phyloP scores from a whole-genome alignment of 352 stramenopile species.

The Sclerospora graminicola region DNA sequence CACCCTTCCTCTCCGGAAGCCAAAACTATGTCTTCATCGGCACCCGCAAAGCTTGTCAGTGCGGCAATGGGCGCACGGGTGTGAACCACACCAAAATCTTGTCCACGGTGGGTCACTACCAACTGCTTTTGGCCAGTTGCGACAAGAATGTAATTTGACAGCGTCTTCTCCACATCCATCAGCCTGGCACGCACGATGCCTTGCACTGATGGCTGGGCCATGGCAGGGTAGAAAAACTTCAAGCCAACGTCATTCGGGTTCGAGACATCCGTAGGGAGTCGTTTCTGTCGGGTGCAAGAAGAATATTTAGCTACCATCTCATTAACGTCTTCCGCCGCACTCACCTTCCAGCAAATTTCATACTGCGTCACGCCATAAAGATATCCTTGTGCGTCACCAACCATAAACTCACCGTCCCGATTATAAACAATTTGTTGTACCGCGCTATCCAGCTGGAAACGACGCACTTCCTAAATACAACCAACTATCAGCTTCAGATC shows the following conservation, averaged over 20 bases:
- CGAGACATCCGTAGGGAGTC: constrained; percentile 2
- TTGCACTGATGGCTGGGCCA: constrained; percentile 19
- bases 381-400: constrained; percentile 28
- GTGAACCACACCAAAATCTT: constrained; percentile 19
- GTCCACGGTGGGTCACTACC: constrained; percentile 30
- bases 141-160: constrained; percentile 40
- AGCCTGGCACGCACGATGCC: constrained; percentile 24
- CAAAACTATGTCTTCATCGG: constrained; percentile 27
- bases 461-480: constrained; percentile 28
- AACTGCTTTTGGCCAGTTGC: constrained; percentile 35
- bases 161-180: constrained; percentile 38
- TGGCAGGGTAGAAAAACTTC: constrained; percentile 24
- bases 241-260: constrained; percentile 1
- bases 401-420: constrained; percentile 28
- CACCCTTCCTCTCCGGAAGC: constrained; percentile 41
- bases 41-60: constrained; percentile 15
- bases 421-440: constrained; percentile 29
- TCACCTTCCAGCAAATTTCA: constrained; percentile 45
- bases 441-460: constrained; percentile 34
- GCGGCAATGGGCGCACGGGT: constrained; percentile 21
- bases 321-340: neutral
- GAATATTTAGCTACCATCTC: neutral
- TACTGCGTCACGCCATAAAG: constrained; percentile 46
- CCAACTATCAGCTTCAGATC: neutral
- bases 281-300: constrained; percentile 7